These are phyloP conservation scores for Botrytis porri DNA, from an alignment of 2,329 filamentous ascomycete species.

Conservation along the genomic window DNA sequence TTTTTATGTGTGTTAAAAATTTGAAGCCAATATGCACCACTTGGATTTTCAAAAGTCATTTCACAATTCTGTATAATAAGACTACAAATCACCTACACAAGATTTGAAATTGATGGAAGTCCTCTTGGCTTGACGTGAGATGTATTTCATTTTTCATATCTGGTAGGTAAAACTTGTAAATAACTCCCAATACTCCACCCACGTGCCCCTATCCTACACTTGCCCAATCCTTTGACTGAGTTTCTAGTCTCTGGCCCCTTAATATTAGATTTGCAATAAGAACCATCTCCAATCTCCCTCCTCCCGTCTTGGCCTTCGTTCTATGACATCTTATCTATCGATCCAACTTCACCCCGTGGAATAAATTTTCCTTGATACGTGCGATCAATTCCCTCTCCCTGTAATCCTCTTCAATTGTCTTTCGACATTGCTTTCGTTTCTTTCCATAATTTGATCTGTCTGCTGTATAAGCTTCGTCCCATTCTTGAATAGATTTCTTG, in stretches of 20 bases:
- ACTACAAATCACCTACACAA: background rate
- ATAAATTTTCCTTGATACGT: background rate
- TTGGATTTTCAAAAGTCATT: background rate
- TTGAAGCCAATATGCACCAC: background rate
- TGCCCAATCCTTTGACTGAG: background rate
- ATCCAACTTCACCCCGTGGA: background rate
- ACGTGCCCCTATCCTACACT: background rate
- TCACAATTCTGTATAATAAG: background rate
- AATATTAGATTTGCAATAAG: background rate
- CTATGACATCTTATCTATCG: background rate
- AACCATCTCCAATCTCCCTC: background rate
- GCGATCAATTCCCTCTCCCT: background rate
- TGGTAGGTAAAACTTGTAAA: background rate
- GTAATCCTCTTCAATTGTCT: background rate
- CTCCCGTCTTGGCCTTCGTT: background rate
- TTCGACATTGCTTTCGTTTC: background rate
- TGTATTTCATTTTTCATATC: background rate
- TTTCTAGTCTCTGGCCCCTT: background rate
- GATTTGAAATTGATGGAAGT: background rate
- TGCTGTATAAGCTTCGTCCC: background rate
- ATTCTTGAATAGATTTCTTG: background rate
- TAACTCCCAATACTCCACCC: no score
- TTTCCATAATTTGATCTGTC: background rate
- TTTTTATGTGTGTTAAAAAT: background rate
- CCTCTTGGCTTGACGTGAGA: background rate